These are phyloP conservation scores for Ogataea trehalophila DNA, from an alignment of 805 yeast species.

Conservation along the genomic window DNA sequence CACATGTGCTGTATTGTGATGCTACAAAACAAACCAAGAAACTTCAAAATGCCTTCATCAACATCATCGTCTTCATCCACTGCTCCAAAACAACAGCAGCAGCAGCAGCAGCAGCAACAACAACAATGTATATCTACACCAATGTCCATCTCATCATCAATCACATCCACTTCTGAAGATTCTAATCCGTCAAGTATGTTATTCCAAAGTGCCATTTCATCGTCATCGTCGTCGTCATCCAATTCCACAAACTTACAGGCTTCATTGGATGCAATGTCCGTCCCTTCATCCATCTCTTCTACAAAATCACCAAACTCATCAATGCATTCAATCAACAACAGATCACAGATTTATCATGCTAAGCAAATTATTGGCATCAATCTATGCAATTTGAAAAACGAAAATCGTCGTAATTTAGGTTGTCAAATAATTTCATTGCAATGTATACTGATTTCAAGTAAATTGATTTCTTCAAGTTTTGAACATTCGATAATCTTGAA, in stretches of 20 bases:
- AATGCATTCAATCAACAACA: slow-evolving; percentile 10
- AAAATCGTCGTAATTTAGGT: slow-evolving; percentile 13
- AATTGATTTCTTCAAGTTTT: slow-evolving; percentile 19
- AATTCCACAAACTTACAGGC: neutral
- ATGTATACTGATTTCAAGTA: slow-evolving; percentile 24
- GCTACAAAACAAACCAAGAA: slow-evolving; percentile 37
- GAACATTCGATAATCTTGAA: slow-evolving; percentile 22
- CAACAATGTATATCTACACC: neutral
- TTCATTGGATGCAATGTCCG: neutral
- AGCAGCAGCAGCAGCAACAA: neutral
- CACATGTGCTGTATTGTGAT: slow-evolving; percentile 36
- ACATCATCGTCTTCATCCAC: no score
- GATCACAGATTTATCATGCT: slow-evolving; percentile 36
- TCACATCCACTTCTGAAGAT: neutral
- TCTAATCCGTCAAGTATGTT: neutral
- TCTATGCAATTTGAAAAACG: slow-evolving; percentile 14
- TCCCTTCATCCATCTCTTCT: slow-evolving; percentile 2
- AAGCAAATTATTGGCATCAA: slow-evolving; percentile 34
- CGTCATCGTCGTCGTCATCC: neutral
- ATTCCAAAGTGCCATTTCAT: slow-evolving; percentile 14
- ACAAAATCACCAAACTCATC: slow-evolving; percentile 7
- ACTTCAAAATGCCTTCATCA: slow-evolving; percentile 16
- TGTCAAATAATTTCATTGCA: slow-evolving; percentile 19
- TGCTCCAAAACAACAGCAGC: neutral
- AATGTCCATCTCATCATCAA: neutral